Evolutionary conservation across 352 stramenopile species (phyloP), one percentile per base, ranked within the genome.

Genomic region (Phytophthora europaea): DNA sequence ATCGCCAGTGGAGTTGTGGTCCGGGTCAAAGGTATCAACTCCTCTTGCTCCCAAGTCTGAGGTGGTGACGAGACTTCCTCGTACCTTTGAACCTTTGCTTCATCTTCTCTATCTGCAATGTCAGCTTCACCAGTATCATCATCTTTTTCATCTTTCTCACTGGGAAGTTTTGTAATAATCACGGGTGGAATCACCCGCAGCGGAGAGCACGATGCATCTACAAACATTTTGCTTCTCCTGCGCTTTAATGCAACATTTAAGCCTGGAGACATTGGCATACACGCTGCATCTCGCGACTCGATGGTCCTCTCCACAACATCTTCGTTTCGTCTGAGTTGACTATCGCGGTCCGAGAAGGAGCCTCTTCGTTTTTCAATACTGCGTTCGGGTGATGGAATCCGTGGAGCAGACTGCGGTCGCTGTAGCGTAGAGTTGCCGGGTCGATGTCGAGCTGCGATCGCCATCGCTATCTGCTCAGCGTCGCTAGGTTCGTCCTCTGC

Each of bases 161-260:
- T 54, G 28, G 36, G 7, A 45, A 64, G 8, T 6, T 60, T 63
- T 7, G 48, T 60, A 13, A 70, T 66, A 34, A 67, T 61, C 10
- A 31, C 65, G 6, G 70, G 26, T 9, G 72, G 75, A 56, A 79
- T 67, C 33, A 70, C 51, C 34, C 62, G 66, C 36, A 79, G 38
- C 34, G 67, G 75, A 61, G 75, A 81, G 59, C 74, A 81, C 3
- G 70, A 81, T 3, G 70, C 70, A 56, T 81, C 74, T 12, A 67
- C 65, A 6, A 78, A 60, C 18, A 66, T 63, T 67, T 73, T 78
- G 20, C 51, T 61, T 20, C 33, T 66, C 28, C 47, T 71, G 2
- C 60, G 54, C 53, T 71, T 76, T 22, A 77, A 53, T 26, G 5
- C 36, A n/a, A 67, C 55, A 18, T n/a, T 55, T 3, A 20, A 2